phyloP scores from a whole-genome alignment of 768 basidiomycete genomes.

The Trametes cingulata region DNA sequence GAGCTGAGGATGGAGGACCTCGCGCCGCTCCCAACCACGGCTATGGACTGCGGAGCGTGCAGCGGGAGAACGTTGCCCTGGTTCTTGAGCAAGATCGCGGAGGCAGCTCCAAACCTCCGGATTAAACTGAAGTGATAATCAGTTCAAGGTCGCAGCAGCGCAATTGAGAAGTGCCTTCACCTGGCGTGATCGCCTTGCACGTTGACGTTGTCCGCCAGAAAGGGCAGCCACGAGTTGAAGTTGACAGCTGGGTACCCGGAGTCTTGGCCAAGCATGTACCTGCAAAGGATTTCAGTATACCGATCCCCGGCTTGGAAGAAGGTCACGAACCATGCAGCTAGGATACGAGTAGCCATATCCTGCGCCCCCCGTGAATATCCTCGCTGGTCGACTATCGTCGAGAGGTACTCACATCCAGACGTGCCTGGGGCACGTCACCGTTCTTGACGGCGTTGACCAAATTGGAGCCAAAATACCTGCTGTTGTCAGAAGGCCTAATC shows the following conservation, averaged over 20 bases:
- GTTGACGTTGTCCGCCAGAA: constrained; percentile 38
- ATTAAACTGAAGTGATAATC: constrained; percentile 17
- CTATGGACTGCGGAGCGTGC: constrained; percentile 48
- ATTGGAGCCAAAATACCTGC: constrained; percentile 60
- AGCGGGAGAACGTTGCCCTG: constrained; percentile 46
- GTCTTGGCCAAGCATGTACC: constrained; percentile 56
- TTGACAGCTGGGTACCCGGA: constrained; percentile 53
- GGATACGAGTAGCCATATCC: constrained; percentile 71
- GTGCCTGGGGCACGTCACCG: constrained; percentile 55
- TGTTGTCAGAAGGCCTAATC: neutral
- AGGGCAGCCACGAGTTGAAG: constrained; percentile 51
- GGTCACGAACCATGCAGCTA: constrained; percentile 52
- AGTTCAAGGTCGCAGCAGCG: neutral
- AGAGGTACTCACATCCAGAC: constrained; percentile 43
- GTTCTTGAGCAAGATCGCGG: constrained; percentile 68
- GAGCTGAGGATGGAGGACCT: constrained; percentile 53
- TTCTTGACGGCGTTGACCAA: constrained; percentile 61
- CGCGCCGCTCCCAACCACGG: constrained; percentile 55
- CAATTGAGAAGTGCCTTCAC: neutral
- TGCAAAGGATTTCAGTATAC: constrained; percentile 3
- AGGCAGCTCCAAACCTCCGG: constrained; percentile 55
- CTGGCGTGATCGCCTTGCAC: constrained; percentile 41
- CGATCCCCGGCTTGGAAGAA: neutral
- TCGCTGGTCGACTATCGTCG: neutral
- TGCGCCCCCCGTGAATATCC: neutral